A percentile compares a stretch with the other conserved stretches of the same genome.
Conservation (phyloP, 2,329 filamentous ascomycete species). For the Sporothrix mexicana region DNA sequence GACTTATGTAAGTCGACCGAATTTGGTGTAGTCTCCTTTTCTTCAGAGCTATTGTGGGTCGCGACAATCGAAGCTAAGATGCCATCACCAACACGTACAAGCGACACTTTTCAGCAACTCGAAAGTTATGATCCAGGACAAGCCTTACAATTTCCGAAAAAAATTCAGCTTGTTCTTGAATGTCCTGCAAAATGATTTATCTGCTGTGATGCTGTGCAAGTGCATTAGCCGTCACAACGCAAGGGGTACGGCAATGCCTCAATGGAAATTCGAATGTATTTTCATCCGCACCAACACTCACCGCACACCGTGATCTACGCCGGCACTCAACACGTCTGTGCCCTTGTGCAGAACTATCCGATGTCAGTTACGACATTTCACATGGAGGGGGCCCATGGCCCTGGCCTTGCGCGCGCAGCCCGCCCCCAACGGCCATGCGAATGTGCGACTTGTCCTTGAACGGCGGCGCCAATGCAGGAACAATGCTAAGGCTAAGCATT, state of each 20-base stretch:
- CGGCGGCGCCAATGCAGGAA: slow-evolving; percentile 28
- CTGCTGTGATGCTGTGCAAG: neutral
- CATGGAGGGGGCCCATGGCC: neutral
- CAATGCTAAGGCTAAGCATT: slow-evolving; percentile 35
- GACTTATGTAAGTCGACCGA: neutral
- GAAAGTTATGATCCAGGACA: neutral
- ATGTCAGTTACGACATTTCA: slow-evolving; percentile 3
- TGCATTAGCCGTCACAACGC: neutral
- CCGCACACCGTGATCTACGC: neutral
- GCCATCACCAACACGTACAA: neutral
- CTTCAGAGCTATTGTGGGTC: neutral
- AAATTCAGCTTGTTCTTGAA: neutral
- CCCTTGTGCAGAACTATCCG: neutral
- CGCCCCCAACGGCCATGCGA: neutral
- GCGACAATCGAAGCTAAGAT: neutral
- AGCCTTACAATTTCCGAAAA: slow-evolving; percentile 24
- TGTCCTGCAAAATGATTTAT: neutral
- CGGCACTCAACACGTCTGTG: too few species aligned
- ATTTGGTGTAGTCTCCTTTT: neutral
- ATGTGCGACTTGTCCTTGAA: neutral
- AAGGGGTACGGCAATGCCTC: neutral
- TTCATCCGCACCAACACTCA: neutral
- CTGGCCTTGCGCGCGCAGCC: neutral
- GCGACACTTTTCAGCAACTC: neutral
- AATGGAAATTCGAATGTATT: neutral